Percentiles rank a stretch among this genome's conserved stretches.
Evolutionary conservation across 2,329 filamentous ascomycete species (phyloP).

Genomic region (Neofusicoccum umdonicola): DNA sequence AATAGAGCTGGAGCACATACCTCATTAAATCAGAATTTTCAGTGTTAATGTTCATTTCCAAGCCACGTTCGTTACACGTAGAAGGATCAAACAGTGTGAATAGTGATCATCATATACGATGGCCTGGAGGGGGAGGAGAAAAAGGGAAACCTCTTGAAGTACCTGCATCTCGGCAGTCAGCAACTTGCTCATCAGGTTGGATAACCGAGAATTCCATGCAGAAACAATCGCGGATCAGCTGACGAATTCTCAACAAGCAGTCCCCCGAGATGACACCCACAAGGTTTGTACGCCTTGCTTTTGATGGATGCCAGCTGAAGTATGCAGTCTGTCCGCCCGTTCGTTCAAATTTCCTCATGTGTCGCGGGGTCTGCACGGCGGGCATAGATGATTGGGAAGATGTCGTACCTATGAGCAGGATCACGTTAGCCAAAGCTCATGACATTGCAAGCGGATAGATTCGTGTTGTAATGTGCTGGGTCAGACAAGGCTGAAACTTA

Average conservation of each 20-base stretch:
- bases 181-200: background rate
- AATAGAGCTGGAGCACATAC: conserved; percentile 33
- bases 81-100: conserved; percentile 68
- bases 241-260: conserved; percentile 69
- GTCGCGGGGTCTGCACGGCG: conserved; percentile 22
- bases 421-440: conserved; percentile 3
- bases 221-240: conserved; percentile 49
- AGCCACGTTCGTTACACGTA: conserved; percentile 47
- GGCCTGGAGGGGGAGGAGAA: conserved; percentile 35
- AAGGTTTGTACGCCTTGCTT: conserved; percentile 64
- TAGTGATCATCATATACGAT: conserved; percentile 63
- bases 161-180: conserved; percentile 20
- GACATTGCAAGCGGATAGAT: background rate
- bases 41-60: conserved; percentile 59
- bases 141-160: conserved; percentile 22
- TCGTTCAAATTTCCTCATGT: conserved; percentile 66
- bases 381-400: background rate
- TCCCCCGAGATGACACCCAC: conserved; percentile 53
- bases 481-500: conserved; percentile 72
- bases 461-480: conserved; percentile 24
- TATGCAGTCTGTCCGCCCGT: conserved; percentile 66
- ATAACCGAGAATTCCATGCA: conserved; percentile 4
- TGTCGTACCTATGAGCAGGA: conserved; percentile 15
- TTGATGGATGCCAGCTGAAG: conserved; percentile 50
- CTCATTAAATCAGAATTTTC: conserved; percentile 74